Percentiles rank a stretch among this genome's conserved stretches.
Evolutionary conservation across 345 rosid genomes (phyloP).

Genomic region (Limnanthes douglasii): DNA sequence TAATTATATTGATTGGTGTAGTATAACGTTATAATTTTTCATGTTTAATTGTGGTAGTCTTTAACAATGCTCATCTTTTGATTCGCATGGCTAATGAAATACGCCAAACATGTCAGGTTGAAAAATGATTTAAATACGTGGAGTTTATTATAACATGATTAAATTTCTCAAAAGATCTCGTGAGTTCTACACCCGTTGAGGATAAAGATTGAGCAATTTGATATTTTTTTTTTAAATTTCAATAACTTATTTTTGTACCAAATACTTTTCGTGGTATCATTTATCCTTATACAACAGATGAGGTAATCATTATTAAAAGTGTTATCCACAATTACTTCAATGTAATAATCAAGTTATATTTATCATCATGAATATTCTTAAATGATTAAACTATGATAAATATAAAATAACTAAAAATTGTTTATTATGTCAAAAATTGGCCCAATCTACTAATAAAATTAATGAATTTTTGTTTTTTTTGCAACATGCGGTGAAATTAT

Average conservation of each 20-base stretch:
- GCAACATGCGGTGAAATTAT: no score
- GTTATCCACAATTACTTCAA: constrained; percentile 81
- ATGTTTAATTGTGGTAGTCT: neutral
- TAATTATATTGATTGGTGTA: no score
- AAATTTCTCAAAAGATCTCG: constrained; percentile 69
- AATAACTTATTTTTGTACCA: constrained; percentile 2
- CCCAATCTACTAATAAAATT: no score
- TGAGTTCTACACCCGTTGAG: constrained; percentile 17
- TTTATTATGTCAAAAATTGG: no score
- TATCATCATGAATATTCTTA: no score
- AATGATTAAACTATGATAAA: no score
- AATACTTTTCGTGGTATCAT: constrained; percentile 11
- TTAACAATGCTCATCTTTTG: constrained; percentile 10
- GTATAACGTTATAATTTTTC: no score
- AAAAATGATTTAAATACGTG: constrained; percentile 92
- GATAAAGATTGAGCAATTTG: neutral
- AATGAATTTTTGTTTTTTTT: no score
- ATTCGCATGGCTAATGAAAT: constrained; percentile 35
- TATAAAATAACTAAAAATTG: no score
- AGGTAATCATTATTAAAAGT: constrained; percentile 93
- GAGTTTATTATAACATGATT: constrained; percentile 93
- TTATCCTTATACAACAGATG: constrained; percentile 43
- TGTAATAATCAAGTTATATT: constrained; percentile 72
- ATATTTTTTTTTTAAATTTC: neutral
- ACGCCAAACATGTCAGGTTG: constrained; percentile 75